Percentiles rank a stretch among this genome's conserved stretches.
phyloP scores from a whole-genome alignment of 106 monocot genomes.

The Platanthera guangdongensis region DNA sequence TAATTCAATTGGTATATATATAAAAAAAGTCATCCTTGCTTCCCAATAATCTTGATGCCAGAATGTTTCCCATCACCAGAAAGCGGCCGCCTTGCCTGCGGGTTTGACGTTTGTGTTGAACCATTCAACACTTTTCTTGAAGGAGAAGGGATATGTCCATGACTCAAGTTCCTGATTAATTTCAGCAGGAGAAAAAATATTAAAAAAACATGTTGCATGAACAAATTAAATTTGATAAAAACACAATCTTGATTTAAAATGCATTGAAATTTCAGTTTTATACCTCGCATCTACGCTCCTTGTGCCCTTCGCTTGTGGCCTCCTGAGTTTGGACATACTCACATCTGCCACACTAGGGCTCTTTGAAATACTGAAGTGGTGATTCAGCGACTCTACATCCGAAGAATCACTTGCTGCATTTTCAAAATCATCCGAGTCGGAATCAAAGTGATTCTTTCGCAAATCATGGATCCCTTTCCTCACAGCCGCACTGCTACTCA shows the following conservation, averaged over 20 bases:
- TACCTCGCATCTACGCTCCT: constrained; percentile 31
- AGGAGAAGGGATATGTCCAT: constrained; percentile 22
- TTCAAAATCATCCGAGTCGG: constrained; percentile 60
- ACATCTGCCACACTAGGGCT: constrained; percentile 7
- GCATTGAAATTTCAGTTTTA: background rate
- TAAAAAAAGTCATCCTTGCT: background rate
- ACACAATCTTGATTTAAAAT: background rate
- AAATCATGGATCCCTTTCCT: constrained; percentile 16
- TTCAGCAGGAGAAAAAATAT: constrained; percentile 4
- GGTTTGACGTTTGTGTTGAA: constrained; percentile 3
- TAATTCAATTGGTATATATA: background rate
- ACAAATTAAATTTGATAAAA: background rate
- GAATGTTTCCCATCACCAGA: constrained; percentile 4
- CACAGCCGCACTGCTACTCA: constrained; percentile 4
- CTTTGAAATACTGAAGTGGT: constrained; percentile 30
- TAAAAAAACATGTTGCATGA: background rate
- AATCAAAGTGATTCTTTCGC: constrained; percentile 14
- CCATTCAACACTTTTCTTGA: constrained; percentile 18
- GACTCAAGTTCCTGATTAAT: constrained; percentile 19
- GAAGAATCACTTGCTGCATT: constrained; percentile 55
- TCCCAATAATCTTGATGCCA: constrained; percentile 5
- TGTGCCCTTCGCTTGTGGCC: constrained; percentile 27
- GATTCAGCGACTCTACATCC: constrained; percentile 41
- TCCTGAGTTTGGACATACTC: constrained; percentile 25
- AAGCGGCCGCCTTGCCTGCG: constrained; percentile 2